Base-by-base conservation (phyloP, 2,329 filamentous ascomycete genomes). In the Fusarium neocosmosporiellum region DNA sequence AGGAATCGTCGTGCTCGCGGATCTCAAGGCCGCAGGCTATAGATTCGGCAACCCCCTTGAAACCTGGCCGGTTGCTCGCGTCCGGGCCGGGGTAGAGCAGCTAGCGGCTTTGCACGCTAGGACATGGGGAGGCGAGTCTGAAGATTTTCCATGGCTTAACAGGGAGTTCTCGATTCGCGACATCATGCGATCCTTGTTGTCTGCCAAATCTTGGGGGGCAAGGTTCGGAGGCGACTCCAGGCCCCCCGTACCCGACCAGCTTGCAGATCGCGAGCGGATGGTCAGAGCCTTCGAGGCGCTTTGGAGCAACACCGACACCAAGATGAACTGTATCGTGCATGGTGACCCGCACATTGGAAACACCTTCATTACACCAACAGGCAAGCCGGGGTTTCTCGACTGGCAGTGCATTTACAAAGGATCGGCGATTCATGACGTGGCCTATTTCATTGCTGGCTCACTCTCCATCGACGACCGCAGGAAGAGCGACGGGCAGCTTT, bases 341-440 rank as follows among this genome's bases (percentile, higher is more conserved):
- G 67, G 70, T 4, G 70, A 73, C 16, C 53, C 65, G 2, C 70
- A 74, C 20, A 60, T 57, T 0, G 71, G 71, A 5, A 74, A 74
- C 27, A 54, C 66, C 2, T 73, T 61, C 11, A 33, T 73, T 14
- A 27, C 61, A 14, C 43, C 34, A 2, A 31, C 36, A 3, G 63
- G 60, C 13, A 61, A 65, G 2, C 63, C 69, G 3, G 16, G 39
- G 1, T 71, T 73, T 18, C 62, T 74, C 4, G 68, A 73, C 36
- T 73, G 63, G 70, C 66, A 69, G 18, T 63, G 54, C 1, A 59
- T 69, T 1, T 54, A 71, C 22, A 59, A 55, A 22, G 63, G 71
- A 3, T 69, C 72, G 0, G 63, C 65, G 1, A 59, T 74, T 8
- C 72, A 72, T 18, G 68, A 72, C 24, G 29, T 74, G 18, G 29